A percentile compares a stretch with the other conserved stretches of the same genome.
These are phyloP conservation scores for Dalbergia cultrata DNA, from an alignment of 306 rosid species.

Conservation along the genomic window DNA sequence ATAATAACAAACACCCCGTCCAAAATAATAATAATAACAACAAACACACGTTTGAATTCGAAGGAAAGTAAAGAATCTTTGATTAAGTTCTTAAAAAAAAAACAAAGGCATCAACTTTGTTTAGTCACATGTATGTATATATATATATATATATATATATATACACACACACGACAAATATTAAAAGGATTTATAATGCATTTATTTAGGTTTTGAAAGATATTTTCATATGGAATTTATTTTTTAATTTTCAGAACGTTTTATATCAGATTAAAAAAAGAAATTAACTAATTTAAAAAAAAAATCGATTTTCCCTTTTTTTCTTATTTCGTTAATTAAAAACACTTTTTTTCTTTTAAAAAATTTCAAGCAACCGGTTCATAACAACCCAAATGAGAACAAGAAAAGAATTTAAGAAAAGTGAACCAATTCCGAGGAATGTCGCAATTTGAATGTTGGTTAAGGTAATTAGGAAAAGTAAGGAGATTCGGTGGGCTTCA, in stretches of 20 bases:
- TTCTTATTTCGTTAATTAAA: no score
- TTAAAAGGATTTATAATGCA: not conserved
- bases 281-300: no score
- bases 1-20: not conserved
- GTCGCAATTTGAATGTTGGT: not conserved
- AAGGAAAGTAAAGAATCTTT: not conserved
- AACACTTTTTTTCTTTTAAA: no score
- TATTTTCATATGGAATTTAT: no score
- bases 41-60: not conserved
- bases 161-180: no score
- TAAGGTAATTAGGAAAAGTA: conserved; percentile 9
- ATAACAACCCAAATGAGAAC: not conserved
- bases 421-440: not conserved
- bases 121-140: not conserved
- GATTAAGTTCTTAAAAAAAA: not conserved
- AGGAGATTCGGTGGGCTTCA: conserved; percentile 1
- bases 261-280: no score
- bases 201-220: no score
- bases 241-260: no score
- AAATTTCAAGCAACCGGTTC: no score
- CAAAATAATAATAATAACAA: no score
- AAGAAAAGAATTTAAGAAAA: conserved; percentile 18
- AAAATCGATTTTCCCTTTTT: no score
- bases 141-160: no score
- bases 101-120: not conserved